Conservation (phyloP, 2,329 filamentous ascomycete genomes). For the Clonostachys solani region DNA sequence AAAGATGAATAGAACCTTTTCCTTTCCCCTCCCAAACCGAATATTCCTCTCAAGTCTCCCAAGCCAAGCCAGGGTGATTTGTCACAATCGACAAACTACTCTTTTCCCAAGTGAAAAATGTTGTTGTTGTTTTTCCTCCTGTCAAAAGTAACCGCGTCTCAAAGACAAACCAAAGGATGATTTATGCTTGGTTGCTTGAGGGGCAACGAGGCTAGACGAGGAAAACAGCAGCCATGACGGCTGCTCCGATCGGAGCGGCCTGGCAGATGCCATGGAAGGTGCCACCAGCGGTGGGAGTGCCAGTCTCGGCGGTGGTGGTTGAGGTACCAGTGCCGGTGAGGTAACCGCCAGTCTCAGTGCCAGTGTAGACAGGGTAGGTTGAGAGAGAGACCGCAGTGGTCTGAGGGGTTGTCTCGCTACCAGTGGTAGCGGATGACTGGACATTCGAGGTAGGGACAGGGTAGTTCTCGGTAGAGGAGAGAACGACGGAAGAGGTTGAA, state of each 20-base stretch:
- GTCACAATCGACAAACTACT: not conserved
- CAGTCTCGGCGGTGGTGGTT: conserved; percentile 5
- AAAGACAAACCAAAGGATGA: not conserved
- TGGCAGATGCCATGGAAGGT: conserved; percentile 9
- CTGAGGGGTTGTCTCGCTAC: not conserved
- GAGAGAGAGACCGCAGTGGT: not conserved
- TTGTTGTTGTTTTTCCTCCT: not conserved
- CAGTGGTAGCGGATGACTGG: not conserved
- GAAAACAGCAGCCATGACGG: conserved; percentile 14
- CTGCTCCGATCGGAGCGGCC: conserved; percentile 16
- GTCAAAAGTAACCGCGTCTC: not conserved
- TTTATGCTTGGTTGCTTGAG: not conserved
- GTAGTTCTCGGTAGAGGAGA: not conserved
- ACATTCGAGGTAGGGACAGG: conserved; percentile 1
- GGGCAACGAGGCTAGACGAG: conserved; percentile 12
- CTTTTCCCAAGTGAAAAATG: not conserved
- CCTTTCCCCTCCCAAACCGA: too few species aligned
- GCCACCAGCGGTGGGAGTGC: conserved; percentile 17
- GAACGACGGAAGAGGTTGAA: not conserved
- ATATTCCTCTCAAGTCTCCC: too few species aligned
- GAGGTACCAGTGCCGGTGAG: conserved; percentile 7
- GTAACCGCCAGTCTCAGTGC: not conserved
- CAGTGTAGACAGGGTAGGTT: not conserved
- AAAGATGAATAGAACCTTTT: too few species aligned
- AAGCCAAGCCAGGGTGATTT: not conserved